These are phyloP conservation scores for Hypoxylon sp. DNA, from an alignment of 2,329 filamentous ascomycete genomes.

Conservation along the genomic window DNA sequence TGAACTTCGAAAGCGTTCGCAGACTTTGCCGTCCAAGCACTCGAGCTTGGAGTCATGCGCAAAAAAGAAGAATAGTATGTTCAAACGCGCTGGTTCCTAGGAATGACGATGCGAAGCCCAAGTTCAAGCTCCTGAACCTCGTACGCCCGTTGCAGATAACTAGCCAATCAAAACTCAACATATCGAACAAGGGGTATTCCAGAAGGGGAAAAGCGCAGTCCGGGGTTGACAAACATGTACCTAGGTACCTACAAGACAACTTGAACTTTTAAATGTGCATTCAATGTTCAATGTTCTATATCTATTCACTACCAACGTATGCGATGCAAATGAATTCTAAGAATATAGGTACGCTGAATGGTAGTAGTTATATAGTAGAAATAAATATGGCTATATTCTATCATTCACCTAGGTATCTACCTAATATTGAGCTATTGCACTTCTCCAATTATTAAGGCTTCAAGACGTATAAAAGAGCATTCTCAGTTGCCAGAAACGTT, in stretches of 20 bases:
- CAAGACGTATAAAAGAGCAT: too few species aligned
- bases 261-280: too few species aligned
- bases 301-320: too few species aligned
- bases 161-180: slow-evolving; percentile 35
- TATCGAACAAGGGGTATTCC: slow-evolving; percentile 41
- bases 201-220: slow-evolving; percentile 28
- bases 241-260: slow-evolving; percentile 5
- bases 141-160: slow-evolving; percentile 38
- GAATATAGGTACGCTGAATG: neutral
- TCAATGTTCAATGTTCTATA: too few species aligned
- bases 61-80: slow-evolving; percentile 20
- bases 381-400: neutral
- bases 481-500: neutral
- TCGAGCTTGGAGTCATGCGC: slow-evolving; percentile 2
- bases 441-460: neutral
- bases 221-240: slow-evolving; percentile 27
- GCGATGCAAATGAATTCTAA: too few species aligned
- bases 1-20: neutral
- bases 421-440: neutral
- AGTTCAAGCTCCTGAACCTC: slow-evolving; percentile 47
- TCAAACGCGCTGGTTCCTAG: slow-evolving; percentile 20
- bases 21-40: neutral
- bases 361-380: neutral
- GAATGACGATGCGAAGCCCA: slow-evolving; percentile 42
- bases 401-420: neutral